These are phyloP conservation scores for Elongisporangium undulatum DNA, from an alignment of 352 stramenopile species.

Conservation along the genomic window DNA sequence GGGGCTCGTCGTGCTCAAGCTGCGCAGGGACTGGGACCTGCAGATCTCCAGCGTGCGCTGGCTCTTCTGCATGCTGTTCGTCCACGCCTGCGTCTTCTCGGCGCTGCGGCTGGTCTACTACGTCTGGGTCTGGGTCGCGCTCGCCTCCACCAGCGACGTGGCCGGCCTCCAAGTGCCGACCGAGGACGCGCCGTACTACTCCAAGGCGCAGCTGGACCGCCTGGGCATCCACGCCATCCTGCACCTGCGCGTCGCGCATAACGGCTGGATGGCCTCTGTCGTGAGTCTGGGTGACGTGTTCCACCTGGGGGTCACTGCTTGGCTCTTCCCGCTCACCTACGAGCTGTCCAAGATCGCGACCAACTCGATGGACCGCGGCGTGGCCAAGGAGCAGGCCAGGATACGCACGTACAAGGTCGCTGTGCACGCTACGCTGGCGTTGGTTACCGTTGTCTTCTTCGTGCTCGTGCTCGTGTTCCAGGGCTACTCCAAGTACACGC, in stretches of 20 bases:
- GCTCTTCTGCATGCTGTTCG: slow-evolving; percentile 24
- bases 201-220: slow-evolving; percentile 38
- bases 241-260: slow-evolving; percentile 20
- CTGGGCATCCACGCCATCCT: slow-evolving; percentile 41
- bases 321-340: slow-evolving; percentile 46
- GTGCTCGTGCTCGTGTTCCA: neutral
- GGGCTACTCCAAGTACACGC: slow-evolving; percentile 36
- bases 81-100: slow-evolving; percentile 9
- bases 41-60: slow-evolving; percentile 19
- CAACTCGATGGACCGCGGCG: slow-evolving; percentile 61
- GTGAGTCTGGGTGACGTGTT: slow-evolving; percentile 41
- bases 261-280: slow-evolving; percentile 20
- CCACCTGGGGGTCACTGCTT: slow-evolving; percentile 44
- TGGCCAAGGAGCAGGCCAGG: slow-evolving; percentile 26
- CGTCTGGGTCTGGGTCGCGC: neutral
- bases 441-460: neutral
- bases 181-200: slow-evolving; percentile 22
- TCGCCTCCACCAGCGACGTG: neutral
- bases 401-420: slow-evolving; percentile 32
- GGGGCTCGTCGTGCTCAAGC: slow-evolving; percentile 22
- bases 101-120: slow-evolving; percentile 1
- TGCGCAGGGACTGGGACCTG: slow-evolving; percentile 24
- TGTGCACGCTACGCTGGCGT: neutral
- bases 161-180: neutral
- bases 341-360: slow-evolving; percentile 53